Percentiles rank a stretch among this genome's conserved stretches.
Evolutionary conservation across 2,329 filamentous ascomycete genomes (phyloP).

Genomic region (Stagonosporopsis tanaceti): DNA sequence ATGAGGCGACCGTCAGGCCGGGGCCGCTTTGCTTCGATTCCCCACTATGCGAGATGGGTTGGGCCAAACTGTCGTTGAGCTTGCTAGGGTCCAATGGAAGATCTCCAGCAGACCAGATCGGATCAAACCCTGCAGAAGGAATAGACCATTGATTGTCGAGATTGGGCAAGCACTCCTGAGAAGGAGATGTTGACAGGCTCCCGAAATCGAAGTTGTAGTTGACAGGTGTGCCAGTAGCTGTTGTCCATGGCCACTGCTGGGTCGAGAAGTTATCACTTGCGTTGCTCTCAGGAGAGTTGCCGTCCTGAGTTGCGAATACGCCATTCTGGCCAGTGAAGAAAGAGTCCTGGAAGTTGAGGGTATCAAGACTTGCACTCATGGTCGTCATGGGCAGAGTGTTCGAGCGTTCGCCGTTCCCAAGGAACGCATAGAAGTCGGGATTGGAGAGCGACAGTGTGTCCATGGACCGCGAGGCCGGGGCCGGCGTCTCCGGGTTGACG

Average conservation of each 20-base stretch:
- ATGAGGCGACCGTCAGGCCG: slow-evolving; percentile 51
- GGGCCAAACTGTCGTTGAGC: slow-evolving; percentile 43
- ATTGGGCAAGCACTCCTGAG: slow-evolving; percentile 48
- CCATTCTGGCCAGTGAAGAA: slow-evolving; percentile 39
- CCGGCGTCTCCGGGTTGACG: slow-evolving; percentile 29
- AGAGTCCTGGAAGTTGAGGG: slow-evolving; percentile 36
- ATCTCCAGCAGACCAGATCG: slow-evolving; percentile 51
- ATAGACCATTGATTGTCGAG: slow-evolving; percentile 47
- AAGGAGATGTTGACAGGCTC: slow-evolving; percentile 50
- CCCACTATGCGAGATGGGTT: slow-evolving; percentile 52
- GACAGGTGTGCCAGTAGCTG: slow-evolving; percentile 34
- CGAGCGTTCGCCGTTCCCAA: slow-evolving; percentile 42
- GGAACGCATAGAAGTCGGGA: slow-evolving; percentile 47
- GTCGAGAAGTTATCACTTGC: slow-evolving; percentile 41
- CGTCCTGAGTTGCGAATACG: slow-evolving; percentile 36
- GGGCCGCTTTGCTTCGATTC: slow-evolving; percentile 52
- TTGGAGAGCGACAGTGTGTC: slow-evolving; percentile 49
- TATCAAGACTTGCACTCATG: slow-evolving; percentile 42
- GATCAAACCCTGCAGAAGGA: slow-evolving; percentile 46
- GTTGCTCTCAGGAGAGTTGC: slow-evolving; percentile 44
- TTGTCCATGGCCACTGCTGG: slow-evolving; percentile 47
- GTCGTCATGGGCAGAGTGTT: slow-evolving; percentile 38
- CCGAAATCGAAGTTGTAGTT: slow-evolving; percentile 44
- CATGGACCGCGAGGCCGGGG: slow-evolving; percentile 39
- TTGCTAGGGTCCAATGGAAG: slow-evolving; percentile 51